Evolutionary conservation across 768 basidiomycete species (phyloP), one percentile per base, ranked within the genome.

Genomic region (Rhodotorula paludigena): DNA sequence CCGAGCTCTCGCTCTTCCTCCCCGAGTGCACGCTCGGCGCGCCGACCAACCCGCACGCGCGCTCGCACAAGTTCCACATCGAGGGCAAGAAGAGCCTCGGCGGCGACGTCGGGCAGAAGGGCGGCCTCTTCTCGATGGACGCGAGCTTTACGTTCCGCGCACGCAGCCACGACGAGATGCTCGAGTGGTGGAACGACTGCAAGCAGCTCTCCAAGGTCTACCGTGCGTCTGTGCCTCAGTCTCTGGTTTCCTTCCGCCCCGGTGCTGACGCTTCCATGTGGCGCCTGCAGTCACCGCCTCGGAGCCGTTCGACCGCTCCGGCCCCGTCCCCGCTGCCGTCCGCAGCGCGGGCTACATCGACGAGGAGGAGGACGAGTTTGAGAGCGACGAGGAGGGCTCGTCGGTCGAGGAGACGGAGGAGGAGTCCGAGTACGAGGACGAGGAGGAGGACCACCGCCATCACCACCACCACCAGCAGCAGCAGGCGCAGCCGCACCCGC

Each of bases 131-230:
- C 25, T 39, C 60, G 16, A 55, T 60, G 64, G 79, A 80, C 63
- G 77, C 76, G 41, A 90, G 90, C 36, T 98, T 89, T 86, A 89
- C 86, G 56, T 98, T 99, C 83, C 84, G 92, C 42, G 84, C 89
- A 53, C 81, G 94, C 66, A 88, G 86, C 65, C 85, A 89, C 72
- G 94, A 98, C 70, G 94, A 97, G 73, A 92, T 97, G 91, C 91
- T 97, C 91, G 96, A 99, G 80, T 96, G 96, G 90, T 99, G 96
- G 96, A 98, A 98, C 76, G 96, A 98, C 77, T 82, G 93, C 47
- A 76, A 76, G 72, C 76, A 76, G 68, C 69, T 76, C 42, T 66
- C 63, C 61, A 76, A 76, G 70, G 76, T 76, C 44, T 76, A 76
- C 72, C 71, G 73, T 74, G 49, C 45, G 73, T 66, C 14, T 14